Conservation (phyloP, 177 flowering plant species). For the Tripterygium wilfordii region DNA sequence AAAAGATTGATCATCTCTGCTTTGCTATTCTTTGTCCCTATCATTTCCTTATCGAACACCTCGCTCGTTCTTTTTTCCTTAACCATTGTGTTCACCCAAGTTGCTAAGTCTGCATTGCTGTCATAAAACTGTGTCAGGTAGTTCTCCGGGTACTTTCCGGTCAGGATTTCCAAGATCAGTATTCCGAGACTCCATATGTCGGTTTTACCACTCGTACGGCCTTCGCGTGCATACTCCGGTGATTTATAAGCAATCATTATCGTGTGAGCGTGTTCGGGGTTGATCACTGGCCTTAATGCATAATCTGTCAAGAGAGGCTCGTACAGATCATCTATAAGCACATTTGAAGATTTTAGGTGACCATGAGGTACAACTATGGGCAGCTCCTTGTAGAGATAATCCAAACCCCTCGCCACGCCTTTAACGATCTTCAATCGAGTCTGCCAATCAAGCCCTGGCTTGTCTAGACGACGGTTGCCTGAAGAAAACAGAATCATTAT, state of each 20-base stretch:
- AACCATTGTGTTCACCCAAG: slow-evolving; percentile 33
- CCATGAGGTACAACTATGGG: slow-evolving; percentile 42
- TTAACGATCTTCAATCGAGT: slow-evolving; percentile 37
- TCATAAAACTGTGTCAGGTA: slow-evolving; percentile 18
- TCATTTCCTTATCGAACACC: slow-evolving; percentile 43
- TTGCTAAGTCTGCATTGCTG: slow-evolving; percentile 11
- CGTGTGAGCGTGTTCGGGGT: slow-evolving; percentile 27
- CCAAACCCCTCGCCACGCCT: slow-evolving; percentile 37
- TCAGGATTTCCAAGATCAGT: slow-evolving; percentile 37
- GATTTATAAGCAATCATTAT: slow-evolving; percentile 45
- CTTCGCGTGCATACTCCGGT: slow-evolving; percentile 28
- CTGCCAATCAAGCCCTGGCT: slow-evolving; percentile 33
- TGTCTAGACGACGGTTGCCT: slow-evolving; percentile 23
- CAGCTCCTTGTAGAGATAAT: slow-evolving; percentile 34
- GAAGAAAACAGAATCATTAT: not conserved
- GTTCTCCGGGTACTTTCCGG: slow-evolving; percentile 45
- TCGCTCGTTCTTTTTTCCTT: slow-evolving; percentile 18
- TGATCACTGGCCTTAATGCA: slow-evolving; percentile 32
- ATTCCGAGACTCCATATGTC: slow-evolving; percentile 48
- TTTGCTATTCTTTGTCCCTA: slow-evolving; percentile 8
- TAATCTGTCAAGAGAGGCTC: slow-evolving; percentile 43
- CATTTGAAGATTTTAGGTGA: slow-evolving; percentile 51
- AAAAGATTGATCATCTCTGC: slow-evolving; percentile 32
- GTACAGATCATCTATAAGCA: slow-evolving; percentile 29
- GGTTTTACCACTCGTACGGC: slow-evolving; percentile 26